phyloP scores from a whole-genome alignment of 2,329 filamentous ascomycete species.

The Diplodia mutila region DNA sequence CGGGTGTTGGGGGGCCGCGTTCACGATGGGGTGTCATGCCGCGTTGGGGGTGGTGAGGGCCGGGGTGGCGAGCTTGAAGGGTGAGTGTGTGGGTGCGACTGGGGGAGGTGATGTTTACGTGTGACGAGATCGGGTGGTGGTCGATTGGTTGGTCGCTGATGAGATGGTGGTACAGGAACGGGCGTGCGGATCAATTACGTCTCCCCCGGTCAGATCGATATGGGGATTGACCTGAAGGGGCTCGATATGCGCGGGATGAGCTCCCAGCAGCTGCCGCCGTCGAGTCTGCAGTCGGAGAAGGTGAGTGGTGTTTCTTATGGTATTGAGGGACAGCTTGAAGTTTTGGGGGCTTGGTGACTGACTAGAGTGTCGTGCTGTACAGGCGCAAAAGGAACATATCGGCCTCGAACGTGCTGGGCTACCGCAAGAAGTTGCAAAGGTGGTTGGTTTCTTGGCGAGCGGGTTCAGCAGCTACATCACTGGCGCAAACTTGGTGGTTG shows the following conservation, averaged over 20 bases:
- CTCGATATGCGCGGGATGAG: slow-evolving; percentile 57
- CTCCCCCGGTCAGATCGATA: slow-evolving; percentile 52
- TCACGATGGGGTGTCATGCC: slow-evolving; percentile 64
- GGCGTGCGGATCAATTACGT: slow-evolving; percentile 64
- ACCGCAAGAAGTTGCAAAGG: slow-evolving; percentile 62
- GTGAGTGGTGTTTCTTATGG: slow-evolving; percentile 40
- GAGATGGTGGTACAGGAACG: slow-evolving; percentile 34
- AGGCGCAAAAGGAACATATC: slow-evolving; percentile 55
- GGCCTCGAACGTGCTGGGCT: slow-evolving; percentile 62
- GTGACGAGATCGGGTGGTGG: too few relatives aligned
- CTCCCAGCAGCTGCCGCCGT: slow-evolving; percentile 58
- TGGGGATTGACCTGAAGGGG: slow-evolving; percentile 52
- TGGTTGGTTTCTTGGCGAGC: slow-evolving; percentile 65
- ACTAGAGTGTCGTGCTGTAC: neutral
- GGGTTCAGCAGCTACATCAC: slow-evolving; percentile 67
- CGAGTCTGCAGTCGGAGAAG: slow-evolving; percentile 53
- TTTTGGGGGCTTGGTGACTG: neutral
- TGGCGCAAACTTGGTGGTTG: slow-evolving; percentile 64
- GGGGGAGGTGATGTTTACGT: too few relatives aligned
- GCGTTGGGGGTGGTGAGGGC: slow-evolving; percentile 64
- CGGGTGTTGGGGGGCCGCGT: slow-evolving; percentile 63
- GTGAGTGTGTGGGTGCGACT: slow-evolving; percentile 19
- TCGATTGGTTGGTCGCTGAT: neutral
- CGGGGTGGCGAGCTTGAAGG: slow-evolving; percentile 62
- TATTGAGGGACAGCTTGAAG: slow-evolving; percentile 6